These are phyloP conservation scores for Citrus mangshanensis DNA, from an alignment of 345 rosid genomes.

Conservation along the genomic window DNA sequence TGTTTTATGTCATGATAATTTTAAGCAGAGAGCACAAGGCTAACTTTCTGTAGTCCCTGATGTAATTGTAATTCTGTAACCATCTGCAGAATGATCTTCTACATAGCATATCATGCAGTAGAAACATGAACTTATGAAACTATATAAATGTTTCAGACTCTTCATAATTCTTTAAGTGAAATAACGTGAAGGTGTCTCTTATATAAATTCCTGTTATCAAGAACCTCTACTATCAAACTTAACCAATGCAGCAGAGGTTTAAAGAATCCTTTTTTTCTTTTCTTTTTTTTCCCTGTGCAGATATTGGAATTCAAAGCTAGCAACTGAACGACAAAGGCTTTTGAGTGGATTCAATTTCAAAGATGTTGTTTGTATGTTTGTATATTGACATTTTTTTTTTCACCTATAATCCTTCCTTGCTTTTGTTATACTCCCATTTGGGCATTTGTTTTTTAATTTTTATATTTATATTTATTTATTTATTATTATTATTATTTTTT, in stretches of 20 bases:
- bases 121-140: not conserved
- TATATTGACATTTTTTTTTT: conserved; percentile 17
- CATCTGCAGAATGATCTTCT: not conserved
- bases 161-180: not conserved
- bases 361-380: conserved; percentile 79
- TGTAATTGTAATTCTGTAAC: not conserved
- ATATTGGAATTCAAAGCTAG: conserved; percentile 94
- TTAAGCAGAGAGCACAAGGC: not conserved
- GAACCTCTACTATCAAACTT: not conserved
- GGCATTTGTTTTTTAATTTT: too few relatives aligned
- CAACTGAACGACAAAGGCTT: conserved; percentile 83
- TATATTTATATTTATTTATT: too few relatives aligned
- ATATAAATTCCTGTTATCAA: not conserved
- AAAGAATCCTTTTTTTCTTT: conserved; percentile 6
- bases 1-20: not conserved
- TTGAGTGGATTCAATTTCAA: conserved; percentile 49
- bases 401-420: not conserved
- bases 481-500: too few relatives aligned
- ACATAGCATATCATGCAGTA: not conserved
- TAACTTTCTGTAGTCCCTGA: not conserved
- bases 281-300: conserved; percentile 31
- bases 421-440: not conserved
- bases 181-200: not conserved
- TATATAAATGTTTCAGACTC: not conserved
- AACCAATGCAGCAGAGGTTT: not conserved